Percentiles rank a stretch among this genome's conserved stretches.
Conservation (phyloP, 495 filamentous ascomycete genomes). For the Ramalina peruviana region DNA sequence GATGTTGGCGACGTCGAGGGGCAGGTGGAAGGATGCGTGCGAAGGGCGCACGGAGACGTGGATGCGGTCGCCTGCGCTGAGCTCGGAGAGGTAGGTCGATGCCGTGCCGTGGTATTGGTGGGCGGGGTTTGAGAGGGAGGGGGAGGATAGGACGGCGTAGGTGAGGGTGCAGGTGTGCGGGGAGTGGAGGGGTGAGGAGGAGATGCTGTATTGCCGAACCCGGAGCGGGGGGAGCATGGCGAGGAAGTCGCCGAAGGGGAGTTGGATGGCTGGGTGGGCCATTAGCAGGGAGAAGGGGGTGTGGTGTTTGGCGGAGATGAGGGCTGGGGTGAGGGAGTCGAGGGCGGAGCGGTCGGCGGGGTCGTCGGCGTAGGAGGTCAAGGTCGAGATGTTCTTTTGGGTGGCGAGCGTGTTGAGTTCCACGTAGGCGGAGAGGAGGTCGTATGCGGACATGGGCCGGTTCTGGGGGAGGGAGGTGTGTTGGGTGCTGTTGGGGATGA, state of each 20-base stretch:
- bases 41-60: constrained; percentile 44
- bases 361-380: neutral
- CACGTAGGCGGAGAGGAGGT: constrained; percentile 54
- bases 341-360: neutral
- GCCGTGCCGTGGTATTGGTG: constrained; percentile 41
- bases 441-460: constrained; percentile 42
- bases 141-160: constrained; percentile 46
- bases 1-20: constrained; percentile 36
- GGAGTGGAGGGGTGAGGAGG: constrained; percentile 51
- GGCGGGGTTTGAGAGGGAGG: constrained; percentile 26
- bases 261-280: constrained; percentile 35
- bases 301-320: neutral
- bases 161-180: constrained; percentile 48
- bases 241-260: constrained; percentile 50
- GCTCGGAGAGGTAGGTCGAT: constrained; percentile 42
- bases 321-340: neutral
- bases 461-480: constrained; percentile 42
- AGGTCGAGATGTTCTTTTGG: constrained; percentile 10
- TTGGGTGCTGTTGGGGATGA: constrained; percentile 27
- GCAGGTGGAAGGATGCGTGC: constrained; percentile 53
- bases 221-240: constrained; percentile 61
- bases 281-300: constrained; percentile 1
- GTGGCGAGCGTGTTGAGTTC: constrained; percentile 60
- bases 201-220: constrained; percentile 66
- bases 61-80: constrained; percentile 44